phyloP scores from a whole-genome alignment of 2,329 filamentous ascomycete genomes.

The Lomentospora prolificans region DNA sequence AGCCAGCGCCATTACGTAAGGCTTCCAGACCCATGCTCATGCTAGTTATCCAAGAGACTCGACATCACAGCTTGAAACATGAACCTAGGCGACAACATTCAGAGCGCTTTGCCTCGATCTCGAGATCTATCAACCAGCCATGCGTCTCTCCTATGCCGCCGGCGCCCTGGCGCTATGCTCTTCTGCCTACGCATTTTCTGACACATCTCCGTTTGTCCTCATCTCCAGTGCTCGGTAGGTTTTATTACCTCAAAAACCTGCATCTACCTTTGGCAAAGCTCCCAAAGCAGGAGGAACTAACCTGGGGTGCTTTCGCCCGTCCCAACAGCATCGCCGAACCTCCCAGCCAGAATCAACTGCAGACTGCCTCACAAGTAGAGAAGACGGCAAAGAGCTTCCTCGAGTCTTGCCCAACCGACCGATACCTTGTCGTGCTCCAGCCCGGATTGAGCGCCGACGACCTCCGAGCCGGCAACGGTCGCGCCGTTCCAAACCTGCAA shows the following conservation, averaged over 20 bases:
- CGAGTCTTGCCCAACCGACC: constrained; percentile 58
- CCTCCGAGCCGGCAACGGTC: constrained; percentile 30
- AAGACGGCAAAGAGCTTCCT: constrained; percentile 42
- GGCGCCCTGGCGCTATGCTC: constrained; percentile 45
- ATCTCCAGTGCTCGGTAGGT: constrained; percentile 76
- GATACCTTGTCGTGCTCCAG: constrained; percentile 71
- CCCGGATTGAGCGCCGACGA: constrained; percentile 63
- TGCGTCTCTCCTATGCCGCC: constrained; percentile 45
- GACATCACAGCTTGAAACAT: neutral
- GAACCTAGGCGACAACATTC: constrained; percentile 5
- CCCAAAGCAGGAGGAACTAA: constrained; percentile 5
- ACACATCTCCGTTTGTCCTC: constrained; percentile 83
- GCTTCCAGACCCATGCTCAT: neutral
- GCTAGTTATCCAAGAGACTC: neutral
- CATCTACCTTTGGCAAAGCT: neutral
- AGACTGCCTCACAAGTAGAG: constrained; percentile 35
- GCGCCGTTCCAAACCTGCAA: constrained; percentile 38
- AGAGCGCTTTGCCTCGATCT: neutral
- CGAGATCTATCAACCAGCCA: constrained; percentile 17
- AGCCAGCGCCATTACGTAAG: constrained; percentile 9
- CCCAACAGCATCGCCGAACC: constrained; percentile 23
- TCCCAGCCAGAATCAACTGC: constrained; percentile 27
- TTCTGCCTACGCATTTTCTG: constrained; percentile 62
- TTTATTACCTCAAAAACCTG: constrained; percentile 9
- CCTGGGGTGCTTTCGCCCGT: constrained; percentile 14